Evolutionary conservation across 2,329 filamentous ascomycete genomes (phyloP).

Genomic region (Microascus cirrosus): DNA sequence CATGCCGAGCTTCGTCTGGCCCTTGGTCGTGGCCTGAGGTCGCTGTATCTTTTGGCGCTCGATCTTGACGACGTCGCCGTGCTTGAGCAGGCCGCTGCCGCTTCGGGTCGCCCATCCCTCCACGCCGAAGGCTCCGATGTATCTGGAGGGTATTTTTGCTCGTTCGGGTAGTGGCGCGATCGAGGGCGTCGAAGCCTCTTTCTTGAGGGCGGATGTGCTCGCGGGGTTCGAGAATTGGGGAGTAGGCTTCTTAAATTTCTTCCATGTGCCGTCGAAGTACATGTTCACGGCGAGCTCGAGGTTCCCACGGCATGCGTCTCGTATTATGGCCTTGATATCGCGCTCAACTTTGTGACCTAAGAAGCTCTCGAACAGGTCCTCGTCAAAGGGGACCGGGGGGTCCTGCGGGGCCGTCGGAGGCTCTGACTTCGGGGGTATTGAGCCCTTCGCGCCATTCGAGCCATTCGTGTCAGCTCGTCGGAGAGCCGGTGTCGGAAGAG

Average conservation of each 20-base stretch:
- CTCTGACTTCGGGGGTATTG: slow-evolving; percentile 2
- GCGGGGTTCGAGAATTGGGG: slow-evolving; percentile 17
- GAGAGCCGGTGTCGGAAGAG: slow-evolving; percentile 8
- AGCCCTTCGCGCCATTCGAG: slow-evolving; percentile 10
- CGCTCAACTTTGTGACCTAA: slow-evolving; percentile 43
- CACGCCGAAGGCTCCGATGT: slow-evolving; percentile 85
- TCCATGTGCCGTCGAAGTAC: slow-evolving; percentile 61
- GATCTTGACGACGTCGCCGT: slow-evolving; percentile 75
- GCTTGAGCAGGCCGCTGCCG: slow-evolving; percentile 61
- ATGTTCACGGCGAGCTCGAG: slow-evolving; percentile 56
- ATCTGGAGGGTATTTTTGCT: slow-evolving; percentile 33
- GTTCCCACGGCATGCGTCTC: slow-evolving; percentile 42
- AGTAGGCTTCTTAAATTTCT: slow-evolving; percentile 18
- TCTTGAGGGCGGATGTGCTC: background rate
- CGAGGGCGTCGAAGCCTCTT: background rate
- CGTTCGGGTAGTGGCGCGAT: background rate
- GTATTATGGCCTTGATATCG: slow-evolving; percentile 36
- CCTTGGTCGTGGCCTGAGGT: slow-evolving; percentile 29
- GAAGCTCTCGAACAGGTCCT: slow-evolving; percentile 45
- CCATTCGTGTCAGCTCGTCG: slow-evolving; percentile 11
- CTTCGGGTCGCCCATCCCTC: slow-evolving; percentile 88
- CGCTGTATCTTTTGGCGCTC: slow-evolving; percentile 71
- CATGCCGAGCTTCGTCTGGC: slow-evolving; percentile 22
- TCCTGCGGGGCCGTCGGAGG: slow-evolving; percentile 11
- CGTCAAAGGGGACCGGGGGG: slow-evolving; percentile 36